Conservation (phyloP, 2,329 filamentous ascomycete species). For the Nemania serpens region DNA sequence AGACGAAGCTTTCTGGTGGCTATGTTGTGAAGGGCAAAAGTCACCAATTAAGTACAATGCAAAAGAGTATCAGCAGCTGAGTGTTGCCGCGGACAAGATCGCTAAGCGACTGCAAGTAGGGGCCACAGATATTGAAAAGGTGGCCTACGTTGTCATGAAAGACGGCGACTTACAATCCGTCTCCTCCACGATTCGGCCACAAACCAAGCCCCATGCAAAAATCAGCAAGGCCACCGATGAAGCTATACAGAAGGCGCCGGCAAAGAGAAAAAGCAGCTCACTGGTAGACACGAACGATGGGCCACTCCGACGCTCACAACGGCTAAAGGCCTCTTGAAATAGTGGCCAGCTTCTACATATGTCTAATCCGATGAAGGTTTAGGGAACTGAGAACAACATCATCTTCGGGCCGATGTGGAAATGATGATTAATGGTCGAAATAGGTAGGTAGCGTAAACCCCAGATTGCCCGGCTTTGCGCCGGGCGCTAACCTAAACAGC, state of each 20-base stretch:
- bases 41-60: slow-evolving; percentile 68
- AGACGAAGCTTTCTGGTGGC: slow-evolving; percentile 78
- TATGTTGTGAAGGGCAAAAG: slow-evolving; percentile 59
- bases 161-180: slow-evolving; percentile 27
- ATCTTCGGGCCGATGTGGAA: neutral
- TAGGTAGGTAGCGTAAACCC: neutral
- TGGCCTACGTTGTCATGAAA: slow-evolving; percentile 70
- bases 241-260: slow-evolving; percentile 4
- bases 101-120: slow-evolving; percentile 55
- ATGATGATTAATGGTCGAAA: neutral
- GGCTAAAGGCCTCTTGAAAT: slow-evolving; percentile 19
- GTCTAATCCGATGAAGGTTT: neutral
- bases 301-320: slow-evolving; percentile 22
- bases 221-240: slow-evolving; percentile 20
- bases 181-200: slow-evolving; percentile 4
- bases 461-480: neutral
- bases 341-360: neutral
- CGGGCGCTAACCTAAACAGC: neutral
- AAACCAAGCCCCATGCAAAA: slow-evolving; percentile 10
- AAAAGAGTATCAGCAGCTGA: slow-evolving; percentile 69
- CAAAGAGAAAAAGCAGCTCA: slow-evolving; percentile 15
- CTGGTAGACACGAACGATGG: slow-evolving; percentile 1
- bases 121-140: slow-evolving; percentile 70
- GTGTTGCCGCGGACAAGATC: slow-evolving; percentile 49
- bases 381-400: neutral